A percentile compares a stretch with the other conserved stretches of the same genome.
Evolutionary conservation across 441 rosid genomes (phyloP).

Genomic region (Melastoma candidum): DNA sequence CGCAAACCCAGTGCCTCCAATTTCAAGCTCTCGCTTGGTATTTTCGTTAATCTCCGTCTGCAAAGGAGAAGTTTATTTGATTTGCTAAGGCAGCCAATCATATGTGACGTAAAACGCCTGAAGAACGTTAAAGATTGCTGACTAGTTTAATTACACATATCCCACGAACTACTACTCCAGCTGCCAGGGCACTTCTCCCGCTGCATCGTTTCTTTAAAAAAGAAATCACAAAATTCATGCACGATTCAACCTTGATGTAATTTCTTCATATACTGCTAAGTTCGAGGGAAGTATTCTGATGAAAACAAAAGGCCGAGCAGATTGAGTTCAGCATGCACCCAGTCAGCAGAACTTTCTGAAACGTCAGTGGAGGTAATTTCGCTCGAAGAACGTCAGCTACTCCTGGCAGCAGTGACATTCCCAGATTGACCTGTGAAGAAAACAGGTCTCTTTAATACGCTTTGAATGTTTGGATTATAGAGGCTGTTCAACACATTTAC

Average conservation of each 20-base stretch:
- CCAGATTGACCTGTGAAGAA: constrained; percentile 5
- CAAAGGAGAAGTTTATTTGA: neutral
- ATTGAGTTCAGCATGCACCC: neutral
- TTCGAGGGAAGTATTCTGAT: neutral
- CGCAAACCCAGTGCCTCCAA: constrained; percentile 9
- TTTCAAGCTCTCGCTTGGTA: constrained; percentile 5
- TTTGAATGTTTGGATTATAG: neutral
- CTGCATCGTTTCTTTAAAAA: constrained; percentile 5
- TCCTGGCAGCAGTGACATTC: constrained; percentile 6
- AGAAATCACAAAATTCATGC: neutral
- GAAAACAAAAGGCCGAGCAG: neutral
- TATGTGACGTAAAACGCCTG: neutral
- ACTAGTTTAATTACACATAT: neutral
- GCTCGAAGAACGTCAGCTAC: constrained; percentile 6
- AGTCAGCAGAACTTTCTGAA: constrained; percentile 8
- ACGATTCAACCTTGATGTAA: too few species aligned
- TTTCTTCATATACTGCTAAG: neutral
- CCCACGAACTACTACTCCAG: constrained; percentile 8
- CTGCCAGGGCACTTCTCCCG: neutral
- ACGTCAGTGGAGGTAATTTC: constrained; percentile 10
- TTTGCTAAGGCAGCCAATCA: too few species aligned
- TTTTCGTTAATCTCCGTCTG: constrained; percentile 13
- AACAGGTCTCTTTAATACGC: neutral
- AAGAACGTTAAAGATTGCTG: neutral
- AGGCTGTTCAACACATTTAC: neutral